A percentile compares a stretch with the other conserved stretches of the same genome.
phyloP scores from a whole-genome alignment of 1,284 basidiomycete species.

The Naganishia albida region DNA sequence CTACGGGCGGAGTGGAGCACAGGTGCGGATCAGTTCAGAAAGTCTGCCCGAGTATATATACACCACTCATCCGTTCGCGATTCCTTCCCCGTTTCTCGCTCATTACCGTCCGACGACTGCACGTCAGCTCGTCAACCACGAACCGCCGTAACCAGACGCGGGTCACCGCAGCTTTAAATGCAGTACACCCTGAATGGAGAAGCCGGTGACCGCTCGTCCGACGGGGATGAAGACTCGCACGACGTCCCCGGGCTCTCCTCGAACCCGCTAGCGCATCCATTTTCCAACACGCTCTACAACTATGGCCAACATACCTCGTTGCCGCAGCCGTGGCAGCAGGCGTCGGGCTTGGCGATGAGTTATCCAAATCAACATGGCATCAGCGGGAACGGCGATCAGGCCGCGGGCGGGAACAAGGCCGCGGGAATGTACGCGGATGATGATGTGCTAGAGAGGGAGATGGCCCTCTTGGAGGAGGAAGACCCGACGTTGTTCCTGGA shows the following conservation, averaged over 20 bases:
- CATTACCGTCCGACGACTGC: no score
- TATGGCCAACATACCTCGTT: constrained; percentile 28
- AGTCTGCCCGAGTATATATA: neutral
- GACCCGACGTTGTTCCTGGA: constrained; percentile 22
- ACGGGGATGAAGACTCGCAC: constrained; percentile 15
- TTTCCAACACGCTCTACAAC: constrained; percentile 28
- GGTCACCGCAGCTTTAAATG: constrained; percentile 5
- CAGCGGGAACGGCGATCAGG: neutral
- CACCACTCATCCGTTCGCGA: no score
- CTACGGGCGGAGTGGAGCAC: constrained; percentile 1
- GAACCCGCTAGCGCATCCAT: constrained; percentile 29
- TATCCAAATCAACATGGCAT: constrained; percentile 1
- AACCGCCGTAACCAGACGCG: neutral
- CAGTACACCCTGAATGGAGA: constrained; percentile 23
- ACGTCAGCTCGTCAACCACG: neutral
- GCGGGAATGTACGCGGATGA: constrained; percentile 12
- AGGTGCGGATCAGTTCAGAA: constrained; percentile 2
- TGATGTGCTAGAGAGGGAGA: constrained; percentile 22
- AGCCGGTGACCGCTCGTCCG: constrained; percentile 21
- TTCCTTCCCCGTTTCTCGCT: no score
- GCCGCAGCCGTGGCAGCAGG: constrained; percentile 28
- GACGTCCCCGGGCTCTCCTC: constrained; percentile 8
- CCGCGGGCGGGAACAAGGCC: neutral
- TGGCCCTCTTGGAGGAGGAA: constrained; percentile 20
- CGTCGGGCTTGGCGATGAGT: constrained; percentile 18